Evolutionary conservation across 441 rosid species (phyloP), one percentile per base, ranked within the genome.

Genomic region (Pelargonium myrrhifolium): DNA sequence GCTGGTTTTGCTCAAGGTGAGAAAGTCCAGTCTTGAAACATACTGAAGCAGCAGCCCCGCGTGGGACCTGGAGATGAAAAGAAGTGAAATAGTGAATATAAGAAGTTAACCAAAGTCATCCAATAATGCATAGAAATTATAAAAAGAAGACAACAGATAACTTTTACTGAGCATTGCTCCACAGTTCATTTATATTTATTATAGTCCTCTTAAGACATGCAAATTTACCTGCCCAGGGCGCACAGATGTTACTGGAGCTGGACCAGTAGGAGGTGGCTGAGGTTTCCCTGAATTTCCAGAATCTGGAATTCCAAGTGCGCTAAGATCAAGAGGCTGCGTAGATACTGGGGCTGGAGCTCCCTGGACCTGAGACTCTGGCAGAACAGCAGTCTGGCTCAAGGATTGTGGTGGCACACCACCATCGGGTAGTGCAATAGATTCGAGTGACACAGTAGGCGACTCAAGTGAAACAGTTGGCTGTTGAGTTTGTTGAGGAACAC

Each of bases 1-100:
- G 99, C 75, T 94, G 98, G 78, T 94, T 94, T 81, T 83, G 99
- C 78, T 92, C 98, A 72, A 94, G 98, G 80, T 92, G 99, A 66
- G 91, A 91, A 72, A 94, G 94, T 66, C 99, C 98, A 70, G 76
- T 84, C 86, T 89, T 94, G 85, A 94, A 94, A 82, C 99, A 94
- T 55, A 86, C 68, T 3, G 98, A 65, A 79, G 99, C 93, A 73
- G 90, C 84, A 47, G 97, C 98, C 68, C 99, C 97, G 60, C 97
- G 89, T 42, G 97, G 98, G 83, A 92, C 96, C 99, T 94, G 75
- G 37, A 66, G 42, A 64, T 77, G 61, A 68, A 55, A 64, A 31
- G 15, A 56, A n/a, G n/a, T n/a, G n/a, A n/a, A n/a, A n/a, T n/a
- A 62, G 18, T 6, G 2, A 7, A 20, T 20, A 14, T 0, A 68